These are phyloP conservation scores for Paracamarosporium sp. DNA, from an alignment of 2,329 filamentous ascomycete species.

Conservation along the genomic window DNA sequence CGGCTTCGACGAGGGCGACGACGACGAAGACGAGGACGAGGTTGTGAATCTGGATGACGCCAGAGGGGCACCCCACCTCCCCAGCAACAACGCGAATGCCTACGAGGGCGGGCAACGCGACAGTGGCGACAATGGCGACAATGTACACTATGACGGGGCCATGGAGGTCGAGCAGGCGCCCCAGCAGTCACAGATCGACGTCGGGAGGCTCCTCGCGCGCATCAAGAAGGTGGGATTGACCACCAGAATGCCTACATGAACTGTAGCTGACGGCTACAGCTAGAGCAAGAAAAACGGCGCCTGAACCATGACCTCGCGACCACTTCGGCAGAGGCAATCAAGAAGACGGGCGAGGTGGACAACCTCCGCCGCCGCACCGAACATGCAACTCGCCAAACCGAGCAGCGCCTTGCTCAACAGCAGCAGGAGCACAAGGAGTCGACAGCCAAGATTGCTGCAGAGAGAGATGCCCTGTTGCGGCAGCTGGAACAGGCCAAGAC, in stretches of 20 bases:
- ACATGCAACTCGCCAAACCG: conserved; percentile 66
- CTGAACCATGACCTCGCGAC: conserved; percentile 50
- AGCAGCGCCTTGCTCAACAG: conserved; percentile 66
- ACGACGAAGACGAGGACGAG: conserved; percentile 23
- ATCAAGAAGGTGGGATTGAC: conserved; percentile 47
- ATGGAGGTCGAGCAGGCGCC: conserved; percentile 30
- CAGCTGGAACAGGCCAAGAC: conserved; percentile 71
- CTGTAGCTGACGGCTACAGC: conserved; percentile 34
- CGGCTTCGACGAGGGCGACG: conserved; percentile 53
- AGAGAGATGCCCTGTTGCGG: conserved; percentile 69
- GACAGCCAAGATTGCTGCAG: conserved; percentile 66
- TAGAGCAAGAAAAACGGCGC: conserved; percentile 49
- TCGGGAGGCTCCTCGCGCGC: conserved; percentile 46
- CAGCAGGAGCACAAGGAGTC: conserved; percentile 71
- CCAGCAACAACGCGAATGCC: conserved; percentile 4
- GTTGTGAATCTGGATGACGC: conserved; percentile 54
- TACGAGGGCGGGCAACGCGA: conserved; percentile 1
- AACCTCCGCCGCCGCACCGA: conserved; percentile 77
- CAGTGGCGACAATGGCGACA: not conserved
- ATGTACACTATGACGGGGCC: conserved; percentile 5
- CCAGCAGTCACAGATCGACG: conserved; percentile 34
- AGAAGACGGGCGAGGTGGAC: conserved; percentile 73
- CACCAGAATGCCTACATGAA: no score
- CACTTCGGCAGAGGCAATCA: conserved; percentile 59
- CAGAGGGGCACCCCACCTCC: conserved; percentile 7